These are phyloP conservation scores for Phytophthora ramorum DNA, from an alignment of 352 stramenopile species.

Conservation along the genomic window DNA sequence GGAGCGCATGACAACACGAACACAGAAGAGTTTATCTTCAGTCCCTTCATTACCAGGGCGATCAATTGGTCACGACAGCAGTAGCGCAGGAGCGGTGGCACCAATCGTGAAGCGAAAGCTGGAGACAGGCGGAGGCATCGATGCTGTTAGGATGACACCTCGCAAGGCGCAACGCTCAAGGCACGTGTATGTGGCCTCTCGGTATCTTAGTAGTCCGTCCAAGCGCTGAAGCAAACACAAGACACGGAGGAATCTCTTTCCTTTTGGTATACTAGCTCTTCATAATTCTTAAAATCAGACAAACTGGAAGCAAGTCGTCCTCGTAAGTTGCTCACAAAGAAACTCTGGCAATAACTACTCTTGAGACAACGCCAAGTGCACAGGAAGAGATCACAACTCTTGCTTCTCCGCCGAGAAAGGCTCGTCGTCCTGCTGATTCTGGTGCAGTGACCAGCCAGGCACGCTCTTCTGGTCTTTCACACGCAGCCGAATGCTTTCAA, in stretches of 20 bases:
- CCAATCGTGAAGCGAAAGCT: constrained; percentile 32
- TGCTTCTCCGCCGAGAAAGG: constrained; percentile 32
- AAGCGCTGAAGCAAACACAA: constrained; percentile 31
- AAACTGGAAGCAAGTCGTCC: constrained; percentile 25
- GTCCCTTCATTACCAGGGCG: constrained; percentile 10
- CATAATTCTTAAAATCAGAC: constrained; percentile 26
- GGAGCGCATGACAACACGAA: constrained; percentile 61
- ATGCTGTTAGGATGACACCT: constrained; percentile 26
- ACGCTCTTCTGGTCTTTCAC: constrained; percentile 88
- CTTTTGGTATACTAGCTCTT: constrained; percentile 39
- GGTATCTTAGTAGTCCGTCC: constrained; percentile 49
- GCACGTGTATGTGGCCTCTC: constrained; percentile 54
- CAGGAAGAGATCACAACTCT: constrained; percentile 40
- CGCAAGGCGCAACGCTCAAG: constrained; percentile 44
- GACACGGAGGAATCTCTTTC: constrained; percentile 19
- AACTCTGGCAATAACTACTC: constrained; percentile 25
- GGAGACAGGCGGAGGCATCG: constrained; percentile 7
- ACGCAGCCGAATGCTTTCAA: constrained; percentile 73
- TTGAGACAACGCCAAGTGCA: constrained; percentile 16
- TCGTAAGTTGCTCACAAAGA: constrained; percentile 29
- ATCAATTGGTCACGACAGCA: constrained; percentile 10
- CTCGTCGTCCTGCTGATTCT: constrained; percentile 33
- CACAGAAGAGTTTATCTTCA: constrained; percentile 28
- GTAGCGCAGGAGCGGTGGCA: neutral
- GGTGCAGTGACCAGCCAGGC: constrained; percentile 78